Evolutionary conservation across 164 flowering plant genomes (phyloP), one percentile per base, ranked within the genome.

Genomic region (Dillenia suffruticosa): DNA sequence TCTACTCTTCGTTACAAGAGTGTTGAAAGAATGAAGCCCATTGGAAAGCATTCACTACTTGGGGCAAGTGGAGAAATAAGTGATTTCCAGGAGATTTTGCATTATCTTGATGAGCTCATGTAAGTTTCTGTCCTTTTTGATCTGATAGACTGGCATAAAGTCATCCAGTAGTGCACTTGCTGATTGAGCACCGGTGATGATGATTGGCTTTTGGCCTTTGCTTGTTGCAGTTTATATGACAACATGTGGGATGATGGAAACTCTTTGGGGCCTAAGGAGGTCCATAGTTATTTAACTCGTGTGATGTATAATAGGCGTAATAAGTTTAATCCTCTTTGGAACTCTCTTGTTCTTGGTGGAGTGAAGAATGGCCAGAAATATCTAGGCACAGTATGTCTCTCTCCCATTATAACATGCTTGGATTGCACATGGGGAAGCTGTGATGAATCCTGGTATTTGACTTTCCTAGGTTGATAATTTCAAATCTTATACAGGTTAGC

Each of bases 41-140:
- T 94, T 70, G 97, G 99, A 44, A 94, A 88, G 53, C 96, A 91
- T 75, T 87, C 96, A 60, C 83, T 94, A 65, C 79, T 94, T 24
- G 98, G 97, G 68, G 98, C 91, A n/a, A 91, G 97, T 72, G 99
- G 99, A 54, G 99, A 94, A 75, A 84, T 91, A 7, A 95, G 99
- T 74, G 99, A 95, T 64, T 95, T 95, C 54, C 99, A 95, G 76
- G 96, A 95, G 78, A 81, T 95, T 12, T 52, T 86, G 68, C 92
- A 83, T 15, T 71, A 84, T 70, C 96, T 95, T 53, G 96, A 95
- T 78, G 95, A 94, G 60, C 96, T 89, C 8, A 82, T 88, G 99
- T 94, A 82, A 77, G 93, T 51, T 46, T 67, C 5, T 17, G 15
- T 19, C 55, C 12, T 11, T 12, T 47, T 16, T 51, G 0, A 40